Evolutionary conservation across 1,284 basidiomycete species (phyloP).

Genomic region (Boletus semigastroideus): DNA sequence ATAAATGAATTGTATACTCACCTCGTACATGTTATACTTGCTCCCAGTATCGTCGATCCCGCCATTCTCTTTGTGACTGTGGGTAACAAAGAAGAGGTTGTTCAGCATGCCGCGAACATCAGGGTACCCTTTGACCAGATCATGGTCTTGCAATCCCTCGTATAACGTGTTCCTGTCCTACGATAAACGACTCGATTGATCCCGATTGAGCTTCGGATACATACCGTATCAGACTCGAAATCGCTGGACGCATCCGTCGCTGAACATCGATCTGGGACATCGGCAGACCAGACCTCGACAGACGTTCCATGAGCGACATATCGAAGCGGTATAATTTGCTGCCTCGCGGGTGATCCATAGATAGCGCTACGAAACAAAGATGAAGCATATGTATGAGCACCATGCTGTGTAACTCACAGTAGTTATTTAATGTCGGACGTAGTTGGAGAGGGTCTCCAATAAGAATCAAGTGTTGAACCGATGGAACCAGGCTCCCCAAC

Average conservation of each 20-base stretch:
- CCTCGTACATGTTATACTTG: slow-evolving; percentile 69
- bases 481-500: slow-evolving; percentile 58
- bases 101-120: slow-evolving; percentile 55
- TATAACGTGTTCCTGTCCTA: slow-evolving; percentile 54
- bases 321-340: slow-evolving; percentile 55
- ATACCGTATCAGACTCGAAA: slow-evolving; percentile 51
- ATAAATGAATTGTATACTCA: slow-evolving; percentile 25
- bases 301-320: slow-evolving; percentile 62
- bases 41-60: slow-evolving; percentile 56
- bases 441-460: slow-evolving; percentile 75
- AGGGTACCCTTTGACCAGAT: slow-evolving; percentile 48
- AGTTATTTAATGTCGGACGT: slow-evolving; percentile 65
- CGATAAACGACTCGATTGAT: not conserved
- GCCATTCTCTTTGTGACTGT: slow-evolving; percentile 53
- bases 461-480: slow-evolving; percentile 61
- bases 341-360: slow-evolving; percentile 52
- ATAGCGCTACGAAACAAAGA: slow-evolving; percentile 40
- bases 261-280: slow-evolving; percentile 64
- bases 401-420: slow-evolving; percentile 40
- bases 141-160: slow-evolving; percentile 56
- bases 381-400: not conserved
- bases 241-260: slow-evolving; percentile 57
- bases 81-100: slow-evolving; percentile 61
- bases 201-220: slow-evolving; percentile 22
- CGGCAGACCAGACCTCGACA: slow-evolving; percentile 46